Evolutionary conservation across 306 rosid species (phyloP).

Genomic region (Lotus japonicus): DNA sequence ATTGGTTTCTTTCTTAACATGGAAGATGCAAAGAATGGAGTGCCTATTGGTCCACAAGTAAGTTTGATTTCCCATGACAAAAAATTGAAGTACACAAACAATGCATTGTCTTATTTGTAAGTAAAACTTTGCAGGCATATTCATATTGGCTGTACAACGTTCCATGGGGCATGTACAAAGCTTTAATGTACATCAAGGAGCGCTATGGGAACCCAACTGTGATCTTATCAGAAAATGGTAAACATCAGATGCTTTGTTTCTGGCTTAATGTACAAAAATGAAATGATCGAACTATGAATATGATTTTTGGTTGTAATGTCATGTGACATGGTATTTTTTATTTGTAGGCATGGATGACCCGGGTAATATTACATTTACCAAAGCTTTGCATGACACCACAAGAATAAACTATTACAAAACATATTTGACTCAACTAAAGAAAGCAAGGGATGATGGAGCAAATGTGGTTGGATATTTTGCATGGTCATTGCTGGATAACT

Average conservation of each 20-base stretch:
- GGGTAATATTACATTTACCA: constrained; percentile 46
- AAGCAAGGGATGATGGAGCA: constrained; percentile 69
- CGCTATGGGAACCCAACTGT: constrained; percentile 70
- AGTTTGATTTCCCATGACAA: constrained; percentile 9
- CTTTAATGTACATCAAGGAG: constrained; percentile 63
- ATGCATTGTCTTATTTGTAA: neutral
- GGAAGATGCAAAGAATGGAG: constrained; percentile 75
- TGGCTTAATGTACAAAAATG: too few species aligned
- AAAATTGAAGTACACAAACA: neutral
- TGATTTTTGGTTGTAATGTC: neutral
- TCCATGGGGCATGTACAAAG: constrained; percentile 96
- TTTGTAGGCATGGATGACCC: constrained; percentile 82
- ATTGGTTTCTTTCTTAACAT: constrained; percentile 1
- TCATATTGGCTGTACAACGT: constrained; percentile 89
- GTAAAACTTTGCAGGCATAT: constrained; percentile 48
- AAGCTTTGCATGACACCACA: constrained; percentile 62
- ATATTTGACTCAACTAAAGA: constrained; percentile 66
- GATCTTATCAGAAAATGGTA: constrained; percentile 89
- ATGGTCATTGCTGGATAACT: constrained; percentile 92
- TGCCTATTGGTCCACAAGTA: constrained; percentile 77
- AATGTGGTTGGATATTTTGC: constrained; percentile 78
- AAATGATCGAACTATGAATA: too few species aligned
- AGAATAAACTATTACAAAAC: constrained; percentile 67
- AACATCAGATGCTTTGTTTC: neutral
- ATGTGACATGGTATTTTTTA: neutral